Evolutionary conservation across 2,329 filamentous ascomycete genomes (phyloP).

Genomic region (Microdochium paspali): DNA sequence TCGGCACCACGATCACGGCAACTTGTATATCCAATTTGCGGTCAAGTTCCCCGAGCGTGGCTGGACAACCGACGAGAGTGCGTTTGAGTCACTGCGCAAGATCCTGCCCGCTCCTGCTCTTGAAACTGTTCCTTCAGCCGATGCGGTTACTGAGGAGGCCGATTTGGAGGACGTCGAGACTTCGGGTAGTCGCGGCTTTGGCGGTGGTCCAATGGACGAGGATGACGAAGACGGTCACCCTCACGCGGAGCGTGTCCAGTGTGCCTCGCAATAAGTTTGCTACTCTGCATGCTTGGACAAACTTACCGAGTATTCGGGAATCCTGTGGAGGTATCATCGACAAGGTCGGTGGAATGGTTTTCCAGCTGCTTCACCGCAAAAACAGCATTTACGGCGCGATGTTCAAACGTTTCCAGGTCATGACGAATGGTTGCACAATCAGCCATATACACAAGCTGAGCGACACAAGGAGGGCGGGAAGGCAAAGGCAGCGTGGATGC

Average conservation of each 20-base stretch:
- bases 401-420: slow-evolving; percentile 8
- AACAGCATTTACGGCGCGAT: slow-evolving; percentile 18
- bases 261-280: slow-evolving; percentile 67
- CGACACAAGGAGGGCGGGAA: no score
- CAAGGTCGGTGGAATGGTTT: no score
- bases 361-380: slow-evolving; percentile 2
- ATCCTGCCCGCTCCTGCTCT: slow-evolving; percentile 66
- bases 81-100: slow-evolving; percentile 71
- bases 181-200: slow-evolving; percentile 48
- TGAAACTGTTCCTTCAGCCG: slow-evolving; percentile 59
- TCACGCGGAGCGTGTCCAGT: slow-evolving; percentile 74
- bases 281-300: neutral
- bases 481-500: no score
- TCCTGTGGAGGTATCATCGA: slow-evolving; percentile 2
- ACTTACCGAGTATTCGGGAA: neutral
- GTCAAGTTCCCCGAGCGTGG: slow-evolving; percentile 90
- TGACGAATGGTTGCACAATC: slow-evolving; percentile 6
- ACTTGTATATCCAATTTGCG: slow-evolving; percentile 94
- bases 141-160: slow-evolving; percentile 87
- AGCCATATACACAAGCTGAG: slow-evolving; percentile 4
- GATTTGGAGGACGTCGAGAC: slow-evolving; percentile 77
- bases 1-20: slow-evolving; percentile 90
- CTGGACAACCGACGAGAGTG: slow-evolving; percentile 55
- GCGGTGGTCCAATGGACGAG: slow-evolving; percentile 55
- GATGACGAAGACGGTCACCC: slow-evolving; percentile 70